These are phyloP conservation scores for Dimocarpus longan DNA, from an alignment of 345 rosid genomes.

Conservation along the genomic window DNA sequence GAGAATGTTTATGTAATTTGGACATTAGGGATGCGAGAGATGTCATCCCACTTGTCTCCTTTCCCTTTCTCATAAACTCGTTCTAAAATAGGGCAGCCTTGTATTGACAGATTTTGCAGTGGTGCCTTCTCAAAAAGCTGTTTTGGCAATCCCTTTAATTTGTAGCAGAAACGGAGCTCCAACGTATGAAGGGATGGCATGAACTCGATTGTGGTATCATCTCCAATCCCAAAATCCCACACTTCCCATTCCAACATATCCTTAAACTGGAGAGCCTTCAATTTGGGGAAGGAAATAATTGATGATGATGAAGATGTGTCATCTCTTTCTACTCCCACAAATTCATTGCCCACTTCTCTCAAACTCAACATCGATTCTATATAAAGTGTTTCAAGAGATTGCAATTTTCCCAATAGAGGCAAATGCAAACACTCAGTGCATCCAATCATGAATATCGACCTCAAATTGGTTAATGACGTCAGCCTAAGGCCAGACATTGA, in stretches of 20 bases:
- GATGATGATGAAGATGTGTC: no score
- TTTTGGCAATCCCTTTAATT: neutral
- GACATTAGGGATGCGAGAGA: neutral
- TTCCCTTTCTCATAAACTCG: neutral
- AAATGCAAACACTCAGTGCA: no score
- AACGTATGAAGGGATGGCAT: neutral
- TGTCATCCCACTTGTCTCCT: neutral
- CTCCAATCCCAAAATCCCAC: slow-evolving; percentile 7
- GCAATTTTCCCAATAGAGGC: no score
- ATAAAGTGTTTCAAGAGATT: no score
- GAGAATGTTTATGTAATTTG: neutral
- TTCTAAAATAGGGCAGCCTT: neutral
- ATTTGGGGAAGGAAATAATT: no score
- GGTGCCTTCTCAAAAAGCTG: neutral
- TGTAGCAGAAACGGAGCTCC: neutral
- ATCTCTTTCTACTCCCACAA: no score
- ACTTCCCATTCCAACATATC: neutral
- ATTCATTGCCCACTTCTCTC: no score
- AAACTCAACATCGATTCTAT: no score
- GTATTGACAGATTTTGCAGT: neutral
- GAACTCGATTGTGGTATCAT: neutral
- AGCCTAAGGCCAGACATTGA: no score
- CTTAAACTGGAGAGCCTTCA: neutral
- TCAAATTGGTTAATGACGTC: no score
- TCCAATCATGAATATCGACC: no score